Conservation (phyloP, 2,329 filamentous ascomycete species). For the Penicillium freii region DNA sequence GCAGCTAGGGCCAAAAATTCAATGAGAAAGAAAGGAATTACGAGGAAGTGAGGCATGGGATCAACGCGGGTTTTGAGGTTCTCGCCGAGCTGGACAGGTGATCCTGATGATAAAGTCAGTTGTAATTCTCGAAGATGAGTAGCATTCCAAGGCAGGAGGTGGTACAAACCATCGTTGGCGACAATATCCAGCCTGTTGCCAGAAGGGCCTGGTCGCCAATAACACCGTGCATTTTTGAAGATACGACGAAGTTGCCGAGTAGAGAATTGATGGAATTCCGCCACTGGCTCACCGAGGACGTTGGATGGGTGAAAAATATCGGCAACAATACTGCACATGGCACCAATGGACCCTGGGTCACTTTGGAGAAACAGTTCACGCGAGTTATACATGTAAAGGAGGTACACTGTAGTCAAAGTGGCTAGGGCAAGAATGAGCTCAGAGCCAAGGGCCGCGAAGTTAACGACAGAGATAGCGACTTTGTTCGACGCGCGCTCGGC, state of each 20-base stretch:
- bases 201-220: conserved; percentile 29
- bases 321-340: conserved; percentile 37
- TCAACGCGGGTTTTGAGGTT: conserved; percentile 27
- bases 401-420: conserved; percentile 23
- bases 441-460: conserved; percentile 29
- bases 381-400: conserved; percentile 30
- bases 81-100: conserved; percentile 26
- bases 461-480: conserved; percentile 32
- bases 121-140: not conserved
- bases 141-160: not conserved
- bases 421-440: conserved; percentile 31
- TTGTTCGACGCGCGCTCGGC: conserved; percentile 25
- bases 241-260: conserved; percentile 33
- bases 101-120: conserved; percentile 15
- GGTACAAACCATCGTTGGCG: conserved; percentile 27
- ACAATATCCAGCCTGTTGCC: conserved; percentile 33
- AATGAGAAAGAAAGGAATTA: conserved; percentile 36
- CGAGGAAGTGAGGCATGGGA: conserved; percentile 35
- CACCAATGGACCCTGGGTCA: conserved; percentile 35
- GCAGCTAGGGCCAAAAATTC: conserved; percentile 34
- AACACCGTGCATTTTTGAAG: conserved; percentile 29
- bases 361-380: conserved; percentile 33
- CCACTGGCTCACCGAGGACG: conserved; percentile 26
- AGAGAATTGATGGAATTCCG: conserved; percentile 35
- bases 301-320: conserved; percentile 32